phyloP scores from a whole-genome alignment of 2,329 filamentous ascomycete genomes.

The Botryosphaeria dothidea region DNA sequence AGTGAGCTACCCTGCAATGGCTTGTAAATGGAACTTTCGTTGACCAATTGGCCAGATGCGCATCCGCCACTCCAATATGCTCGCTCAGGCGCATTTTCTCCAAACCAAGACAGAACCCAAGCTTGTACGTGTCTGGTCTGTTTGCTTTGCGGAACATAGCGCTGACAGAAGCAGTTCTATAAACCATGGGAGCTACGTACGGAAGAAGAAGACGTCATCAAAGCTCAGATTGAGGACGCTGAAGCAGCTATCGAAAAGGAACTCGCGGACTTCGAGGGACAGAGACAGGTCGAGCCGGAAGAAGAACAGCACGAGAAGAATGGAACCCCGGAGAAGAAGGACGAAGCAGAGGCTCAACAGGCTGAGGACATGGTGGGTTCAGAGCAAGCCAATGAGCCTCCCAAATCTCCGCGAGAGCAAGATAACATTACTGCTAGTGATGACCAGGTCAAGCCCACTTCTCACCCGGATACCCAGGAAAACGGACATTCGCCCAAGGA shows the following conservation, averaged over 20 bases:
- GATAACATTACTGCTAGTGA: slow-evolving; percentile 3
- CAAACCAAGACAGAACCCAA: slow-evolving; percentile 70
- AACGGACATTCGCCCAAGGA: slow-evolving; percentile 23
- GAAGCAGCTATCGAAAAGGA: slow-evolving; percentile 67
- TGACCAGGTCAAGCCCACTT: slow-evolving; percentile 6
- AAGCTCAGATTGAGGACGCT: slow-evolving; percentile 67
- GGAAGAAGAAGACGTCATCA: slow-evolving; percentile 70
- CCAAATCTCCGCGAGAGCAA: slow-evolving; percentile 24
- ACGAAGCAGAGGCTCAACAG: slow-evolving; percentile 2
- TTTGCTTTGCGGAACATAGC: background rate
- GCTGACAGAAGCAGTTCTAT: slow-evolving; percentile 65
- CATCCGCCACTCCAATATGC: slow-evolving; percentile 70
- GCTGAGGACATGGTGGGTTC: slow-evolving; percentile 20
- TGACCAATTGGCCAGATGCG: slow-evolving; percentile 60
- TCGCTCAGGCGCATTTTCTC: slow-evolving; percentile 71
- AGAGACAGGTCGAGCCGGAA: slow-evolving; percentile 24
- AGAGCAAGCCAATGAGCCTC: slow-evolving; percentile 26
- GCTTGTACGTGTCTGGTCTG: slow-evolving; percentile 61
- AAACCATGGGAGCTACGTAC: slow-evolving; percentile 75
- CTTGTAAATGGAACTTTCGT: slow-evolving; percentile 15
- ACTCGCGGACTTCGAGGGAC: slow-evolving; percentile 59
- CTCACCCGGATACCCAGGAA: slow-evolving; percentile 25
- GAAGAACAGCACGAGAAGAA: slow-evolving; percentile 19
- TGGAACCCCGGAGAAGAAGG: background rate
- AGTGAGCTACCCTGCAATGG: slow-evolving; percentile 54